Conservation (phyloP, 2,329 filamentous ascomycete species). For the Penicillium aurantiogriseum region DNA sequence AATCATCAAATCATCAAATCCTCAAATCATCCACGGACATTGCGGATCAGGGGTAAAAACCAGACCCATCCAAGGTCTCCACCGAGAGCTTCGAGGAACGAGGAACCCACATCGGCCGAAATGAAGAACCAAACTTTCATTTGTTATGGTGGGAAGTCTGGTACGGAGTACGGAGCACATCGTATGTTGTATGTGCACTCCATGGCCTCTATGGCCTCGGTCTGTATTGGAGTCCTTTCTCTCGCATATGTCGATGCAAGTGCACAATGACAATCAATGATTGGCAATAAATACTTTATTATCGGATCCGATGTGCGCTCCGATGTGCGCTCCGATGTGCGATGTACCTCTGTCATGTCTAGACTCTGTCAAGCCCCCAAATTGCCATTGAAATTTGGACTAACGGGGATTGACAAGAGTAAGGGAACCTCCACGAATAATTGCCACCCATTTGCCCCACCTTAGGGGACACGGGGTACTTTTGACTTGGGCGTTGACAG, state of each 20-base stretch:
- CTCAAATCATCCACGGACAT: neutral
- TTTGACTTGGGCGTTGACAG: conserved; percentile 18
- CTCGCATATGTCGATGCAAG: conserved; percentile 3
- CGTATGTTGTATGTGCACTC: neutral
- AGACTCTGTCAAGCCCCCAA: conserved; percentile 10
- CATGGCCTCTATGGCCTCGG: neutral
- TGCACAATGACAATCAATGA: conserved; percentile 8
- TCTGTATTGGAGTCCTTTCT: neutral
- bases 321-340: neutral
- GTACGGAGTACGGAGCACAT: neutral
- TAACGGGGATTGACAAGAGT: conserved; percentile 3
- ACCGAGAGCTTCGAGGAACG: conserved; percentile 13
- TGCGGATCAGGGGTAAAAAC: conserved; percentile 13
- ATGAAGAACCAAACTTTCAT: conserved; percentile 11
- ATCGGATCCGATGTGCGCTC: neutral
- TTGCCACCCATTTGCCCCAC: conserved; percentile 4
- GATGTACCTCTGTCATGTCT: neutral
- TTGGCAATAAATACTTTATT: conserved; percentile 14
- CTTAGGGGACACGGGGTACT: conserved; percentile 4
- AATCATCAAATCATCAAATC: neutral
- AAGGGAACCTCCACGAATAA: conserved; percentile 13
- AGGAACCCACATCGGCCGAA: conserved; percentile 9
- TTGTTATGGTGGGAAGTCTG: conserved; percentile 2
- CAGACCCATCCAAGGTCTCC: conserved; percentile 26
- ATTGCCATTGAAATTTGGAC: conserved; percentile 13